Evolutionary conservation across 768 basidiomycete genomes (phyloP).

Genomic region (Phanerochaete carnosa): DNA sequence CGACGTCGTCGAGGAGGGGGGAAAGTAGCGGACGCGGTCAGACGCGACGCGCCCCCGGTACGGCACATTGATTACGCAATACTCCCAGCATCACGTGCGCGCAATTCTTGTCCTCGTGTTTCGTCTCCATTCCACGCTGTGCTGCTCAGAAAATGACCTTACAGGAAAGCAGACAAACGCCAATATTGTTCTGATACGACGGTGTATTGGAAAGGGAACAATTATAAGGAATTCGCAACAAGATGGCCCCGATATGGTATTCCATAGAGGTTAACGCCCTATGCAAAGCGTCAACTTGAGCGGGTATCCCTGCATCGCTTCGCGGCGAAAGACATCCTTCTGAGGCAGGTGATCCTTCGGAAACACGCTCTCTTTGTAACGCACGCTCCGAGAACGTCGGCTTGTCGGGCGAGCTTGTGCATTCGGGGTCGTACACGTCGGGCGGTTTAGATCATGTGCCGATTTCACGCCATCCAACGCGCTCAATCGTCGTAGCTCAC

Average conservation of each 20-base stretch:
- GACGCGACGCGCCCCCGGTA: constrained; percentile 8
- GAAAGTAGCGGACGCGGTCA: constrained; percentile 2
- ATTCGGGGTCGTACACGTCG: not conserved
- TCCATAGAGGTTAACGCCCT: not conserved
- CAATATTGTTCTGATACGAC: not conserved
- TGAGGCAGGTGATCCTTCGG: not conserved
- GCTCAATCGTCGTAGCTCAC: not conserved
- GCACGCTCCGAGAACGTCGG: not conserved
- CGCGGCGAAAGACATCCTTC: not conserved
- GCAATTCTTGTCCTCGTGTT: constrained; percentile 1
- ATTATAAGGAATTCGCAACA: not conserved
- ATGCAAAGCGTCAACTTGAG: not conserved
- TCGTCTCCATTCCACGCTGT: not conserved
- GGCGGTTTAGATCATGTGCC: not conserved
- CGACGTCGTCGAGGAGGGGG: not conserved
- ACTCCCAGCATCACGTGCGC: constrained; percentile 9
- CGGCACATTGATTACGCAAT: constrained; percentile 10
- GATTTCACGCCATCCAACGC: not conserved
- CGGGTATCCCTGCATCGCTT: not conserved
- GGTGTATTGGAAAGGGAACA: not conserved
- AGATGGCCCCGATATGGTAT: not conserved
- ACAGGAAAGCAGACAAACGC: not conserved
- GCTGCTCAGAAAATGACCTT: not conserved
- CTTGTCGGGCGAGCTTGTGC: not conserved
- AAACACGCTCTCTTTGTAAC: not conserved